Evolutionary conservation across 768 basidiomycete species (phyloP).

Genomic region (Tylopilus rubrobrunneus): DNA sequence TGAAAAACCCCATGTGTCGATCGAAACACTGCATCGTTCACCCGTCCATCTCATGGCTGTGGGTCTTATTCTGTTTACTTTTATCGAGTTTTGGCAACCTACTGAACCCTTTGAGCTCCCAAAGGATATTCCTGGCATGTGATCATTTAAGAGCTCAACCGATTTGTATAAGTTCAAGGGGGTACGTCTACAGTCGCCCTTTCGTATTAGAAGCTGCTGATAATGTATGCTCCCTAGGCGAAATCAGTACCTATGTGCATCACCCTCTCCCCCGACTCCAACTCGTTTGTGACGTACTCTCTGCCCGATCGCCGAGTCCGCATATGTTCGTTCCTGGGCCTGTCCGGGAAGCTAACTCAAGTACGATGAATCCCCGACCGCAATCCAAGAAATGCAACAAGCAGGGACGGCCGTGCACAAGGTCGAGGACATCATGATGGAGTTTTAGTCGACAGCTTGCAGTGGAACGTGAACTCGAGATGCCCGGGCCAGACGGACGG

Average conservation of each 20-base stretch:
- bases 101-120: slow-evolving; percentile 84
- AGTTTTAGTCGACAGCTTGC: slow-evolving; percentile 97
- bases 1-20: slow-evolving; percentile 68
- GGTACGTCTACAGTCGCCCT: slow-evolving; percentile 37
- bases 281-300: slow-evolving; percentile 90
- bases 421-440: slow-evolving; percentile 98
- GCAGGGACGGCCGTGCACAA: slow-evolving; percentile 89
- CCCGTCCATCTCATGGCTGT: slow-evolving; percentile 93
- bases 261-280: slow-evolving; percentile 84
- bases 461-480: slow-evolving; percentile 85
- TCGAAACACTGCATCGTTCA: slow-evolving; percentile 76
- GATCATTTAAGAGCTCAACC: slow-evolving; percentile 88
- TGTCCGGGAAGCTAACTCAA: slow-evolving; percentile 86
- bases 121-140: slow-evolving; percentile 70
- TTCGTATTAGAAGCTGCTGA: not conserved
- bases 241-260: slow-evolving; percentile 91
- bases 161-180: slow-evolving; percentile 99
- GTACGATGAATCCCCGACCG: slow-evolving; percentile 91
- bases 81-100: slow-evolving; percentile 92
- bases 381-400: slow-evolving; percentile 98
- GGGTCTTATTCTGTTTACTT: slow-evolving; percentile 27
- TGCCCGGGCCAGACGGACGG: slow-evolving; percentile 69
- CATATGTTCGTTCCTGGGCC: slow-evolving; percentile 88
- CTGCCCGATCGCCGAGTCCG: slow-evolving; percentile 92
- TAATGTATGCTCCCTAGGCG: slow-evolving; percentile 45